These are phyloP conservation scores for Aquanectria penicillioides DNA, from an alignment of 2,329 filamentous ascomycete species.

Conservation along the genomic window DNA sequence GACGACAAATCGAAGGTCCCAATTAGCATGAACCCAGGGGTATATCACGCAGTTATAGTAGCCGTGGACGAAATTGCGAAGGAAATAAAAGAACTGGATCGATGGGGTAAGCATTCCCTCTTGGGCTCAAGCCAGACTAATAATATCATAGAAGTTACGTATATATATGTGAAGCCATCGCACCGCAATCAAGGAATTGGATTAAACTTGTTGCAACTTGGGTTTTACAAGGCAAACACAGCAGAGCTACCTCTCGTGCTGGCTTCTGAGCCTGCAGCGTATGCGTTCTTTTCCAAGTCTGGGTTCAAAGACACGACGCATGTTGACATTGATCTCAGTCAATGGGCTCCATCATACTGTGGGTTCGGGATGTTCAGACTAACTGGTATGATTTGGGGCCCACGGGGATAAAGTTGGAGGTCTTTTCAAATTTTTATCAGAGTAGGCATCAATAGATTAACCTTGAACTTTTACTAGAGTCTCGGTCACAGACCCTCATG, in stretches of 20 bases:
- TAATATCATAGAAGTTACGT: slow-evolving; percentile 8
- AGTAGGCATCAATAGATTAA: too few species aligned
- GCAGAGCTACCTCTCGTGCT: not conserved
- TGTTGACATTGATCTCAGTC: slow-evolving; percentile 16
- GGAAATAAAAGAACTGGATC: not conserved
- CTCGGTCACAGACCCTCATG: too few species aligned
- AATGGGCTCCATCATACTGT: slow-evolving; percentile 10
- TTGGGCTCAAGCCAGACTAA: not conserved
- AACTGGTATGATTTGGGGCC: slow-evolving; percentile 3
- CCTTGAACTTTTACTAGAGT: too few species aligned
- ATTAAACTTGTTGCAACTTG: slow-evolving; percentile 2
- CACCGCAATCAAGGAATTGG: slow-evolving; percentile 6
- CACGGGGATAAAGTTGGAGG: not conserved
- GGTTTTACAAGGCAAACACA: not conserved
- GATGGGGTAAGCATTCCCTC: not conserved
- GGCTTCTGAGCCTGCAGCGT: slow-evolving; percentile 13
- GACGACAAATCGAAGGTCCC: not conserved
- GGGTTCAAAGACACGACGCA: slow-evolving; percentile 10
- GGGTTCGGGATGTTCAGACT: slow-evolving; percentile 22
- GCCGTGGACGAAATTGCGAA: not conserved
- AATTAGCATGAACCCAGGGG: not conserved
- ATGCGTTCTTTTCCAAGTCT: slow-evolving; percentile 13
- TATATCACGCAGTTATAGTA: not conserved
- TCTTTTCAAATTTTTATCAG: too few species aligned
- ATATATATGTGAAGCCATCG: slow-evolving; percentile 17